Evolutionary conservation across 352 stramenopile genomes (phyloP).

Genomic region (Phytophthora multivora): DNA sequence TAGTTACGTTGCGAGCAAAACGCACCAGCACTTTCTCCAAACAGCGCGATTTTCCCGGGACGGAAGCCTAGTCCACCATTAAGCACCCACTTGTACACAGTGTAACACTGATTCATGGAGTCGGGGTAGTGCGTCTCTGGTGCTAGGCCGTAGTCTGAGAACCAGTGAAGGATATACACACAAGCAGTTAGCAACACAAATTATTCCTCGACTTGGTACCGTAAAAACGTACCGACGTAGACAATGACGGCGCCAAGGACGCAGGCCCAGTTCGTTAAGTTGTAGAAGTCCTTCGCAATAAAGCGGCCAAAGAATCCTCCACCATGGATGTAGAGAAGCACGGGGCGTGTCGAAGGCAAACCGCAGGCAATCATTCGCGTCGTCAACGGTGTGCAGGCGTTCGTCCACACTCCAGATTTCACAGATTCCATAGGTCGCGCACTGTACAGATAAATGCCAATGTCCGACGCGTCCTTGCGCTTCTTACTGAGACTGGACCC

Average conservation of each 20-base stretch:
- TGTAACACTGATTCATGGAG: conserved; percentile 77
- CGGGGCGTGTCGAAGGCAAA: conserved; percentile 63
- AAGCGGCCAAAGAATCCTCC: conserved; percentile 90
- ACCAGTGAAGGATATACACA: neutral
- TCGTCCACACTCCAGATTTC: conserved; percentile 70
- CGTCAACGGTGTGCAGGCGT: conserved; percentile 54
- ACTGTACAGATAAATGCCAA: conserved; percentile 77
- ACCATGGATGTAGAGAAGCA: conserved; percentile 88
- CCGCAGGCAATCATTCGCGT: conserved; percentile 73
- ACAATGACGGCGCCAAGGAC: conserved; percentile 82
- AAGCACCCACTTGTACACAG: conserved; percentile 88
- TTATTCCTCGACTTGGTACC: neutral
- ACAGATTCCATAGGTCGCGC: conserved; percentile 67
- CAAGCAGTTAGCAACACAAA: conserved; percentile 7
- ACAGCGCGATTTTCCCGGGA: conserved; percentile 71
- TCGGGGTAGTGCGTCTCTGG: conserved; percentile 85
- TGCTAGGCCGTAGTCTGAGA: conserved; percentile 77
- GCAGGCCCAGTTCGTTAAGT: conserved; percentile 72
- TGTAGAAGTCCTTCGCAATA: conserved; percentile 85
- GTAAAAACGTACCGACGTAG: conserved; percentile 70
- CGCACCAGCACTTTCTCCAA: conserved; percentile 85
- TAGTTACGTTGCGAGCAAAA: neutral
- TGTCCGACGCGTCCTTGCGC: conserved; percentile 51
- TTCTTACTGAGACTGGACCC: conserved; percentile 39
- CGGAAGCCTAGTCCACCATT: conserved; percentile 73